phyloP scores from a whole-genome alignment of 148 eudicot species.

The Persicaria tinctoria region DNA sequence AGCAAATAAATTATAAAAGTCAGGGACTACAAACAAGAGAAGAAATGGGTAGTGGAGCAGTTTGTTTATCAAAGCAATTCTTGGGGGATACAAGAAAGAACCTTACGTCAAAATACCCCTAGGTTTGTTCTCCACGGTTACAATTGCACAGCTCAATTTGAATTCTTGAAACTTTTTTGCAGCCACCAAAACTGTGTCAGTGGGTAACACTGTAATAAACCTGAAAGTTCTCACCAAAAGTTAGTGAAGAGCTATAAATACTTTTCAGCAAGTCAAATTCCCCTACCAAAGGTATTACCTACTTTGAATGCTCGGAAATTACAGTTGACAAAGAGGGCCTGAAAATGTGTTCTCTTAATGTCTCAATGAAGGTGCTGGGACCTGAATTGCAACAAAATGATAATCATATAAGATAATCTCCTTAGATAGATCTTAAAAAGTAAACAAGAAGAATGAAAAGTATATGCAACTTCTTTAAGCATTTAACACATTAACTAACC shows the following conservation, averaged over 20 bases:
- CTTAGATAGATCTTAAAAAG: neutral
- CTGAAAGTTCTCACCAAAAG: conserved; percentile 27
- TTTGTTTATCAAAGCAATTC: neutral
- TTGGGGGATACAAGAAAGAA: neutral
- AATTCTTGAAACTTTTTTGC: conserved; percentile 82
- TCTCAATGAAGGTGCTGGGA: conserved; percentile 72
- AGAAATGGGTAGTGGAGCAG: neutral
- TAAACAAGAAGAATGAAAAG: neutral
- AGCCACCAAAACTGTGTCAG: conserved; percentile 71
- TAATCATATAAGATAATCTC: neutral
- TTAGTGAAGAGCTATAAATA: neutral
- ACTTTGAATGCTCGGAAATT: conserved; percentile 90
- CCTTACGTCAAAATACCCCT: conserved; percentile 84
- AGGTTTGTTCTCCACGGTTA: conserved; percentile 70
- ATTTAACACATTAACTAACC: conserved; percentile 18
- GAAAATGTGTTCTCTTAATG: conserved; percentile 73
- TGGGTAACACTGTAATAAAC: conserved; percentile 75
- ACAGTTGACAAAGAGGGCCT: conserved; percentile 84
- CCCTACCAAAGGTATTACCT: conserved; percentile 61
- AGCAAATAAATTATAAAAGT: neutral
- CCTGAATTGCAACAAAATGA: conserved; percentile 32
- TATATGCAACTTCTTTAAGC: neutral
- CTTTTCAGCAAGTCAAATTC: neutral
- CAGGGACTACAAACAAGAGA: neutral
- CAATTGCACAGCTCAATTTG: conserved; percentile 63